Conservation (phyloP, 2,329 filamentous ascomycete genomes). For the Fusarium cicatricum region DNA sequence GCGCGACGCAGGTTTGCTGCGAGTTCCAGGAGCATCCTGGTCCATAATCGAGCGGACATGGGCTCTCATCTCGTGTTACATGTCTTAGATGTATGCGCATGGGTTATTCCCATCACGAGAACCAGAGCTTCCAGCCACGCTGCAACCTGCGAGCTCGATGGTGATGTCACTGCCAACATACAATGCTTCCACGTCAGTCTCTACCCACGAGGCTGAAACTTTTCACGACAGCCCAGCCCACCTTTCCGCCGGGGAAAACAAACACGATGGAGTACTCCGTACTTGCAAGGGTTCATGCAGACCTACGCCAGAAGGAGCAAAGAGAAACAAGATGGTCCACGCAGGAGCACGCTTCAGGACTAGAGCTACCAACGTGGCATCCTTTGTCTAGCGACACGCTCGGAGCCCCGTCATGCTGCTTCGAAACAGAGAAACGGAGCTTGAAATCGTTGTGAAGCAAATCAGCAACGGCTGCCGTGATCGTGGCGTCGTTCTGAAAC, state of each 20-base stretch:
- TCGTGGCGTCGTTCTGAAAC: constrained; percentile 25
- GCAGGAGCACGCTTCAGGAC: constrained; percentile 6
- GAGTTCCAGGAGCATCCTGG: constrained; percentile 17
- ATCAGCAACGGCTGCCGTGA: constrained; percentile 9
- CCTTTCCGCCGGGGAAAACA: constrained; percentile 4
- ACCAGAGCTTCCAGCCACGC: constrained; percentile 22
- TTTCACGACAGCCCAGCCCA: constrained; percentile 14
- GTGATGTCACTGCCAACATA: constrained; percentile 37
- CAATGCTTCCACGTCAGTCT: constrained; percentile 38
- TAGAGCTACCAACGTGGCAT: constrained; percentile 40
- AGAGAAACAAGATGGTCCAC: constrained; percentile 1
- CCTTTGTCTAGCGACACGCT: constrained; percentile 16
- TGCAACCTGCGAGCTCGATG: constrained; percentile 5
- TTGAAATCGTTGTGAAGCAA: neutral
- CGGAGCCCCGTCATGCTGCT: neutral
- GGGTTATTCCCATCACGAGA: constrained; percentile 23
- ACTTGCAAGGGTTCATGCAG: constrained; percentile 9
- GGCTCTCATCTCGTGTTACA: constrained; percentile 18
- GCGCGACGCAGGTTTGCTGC: constrained; percentile 10
- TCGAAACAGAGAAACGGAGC: constrained; percentile 1
- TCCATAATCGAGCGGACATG: constrained; percentile 20
- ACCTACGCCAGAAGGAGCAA: constrained; percentile 12
- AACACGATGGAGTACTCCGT: constrained; percentile 10
- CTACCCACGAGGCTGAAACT: constrained; percentile 41
- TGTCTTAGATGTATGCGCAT: constrained; percentile 8